These are phyloP conservation scores for Citeromyces matritensis DNA, from an alignment of 805 yeast genomes.

Conservation along the genomic window DNA sequence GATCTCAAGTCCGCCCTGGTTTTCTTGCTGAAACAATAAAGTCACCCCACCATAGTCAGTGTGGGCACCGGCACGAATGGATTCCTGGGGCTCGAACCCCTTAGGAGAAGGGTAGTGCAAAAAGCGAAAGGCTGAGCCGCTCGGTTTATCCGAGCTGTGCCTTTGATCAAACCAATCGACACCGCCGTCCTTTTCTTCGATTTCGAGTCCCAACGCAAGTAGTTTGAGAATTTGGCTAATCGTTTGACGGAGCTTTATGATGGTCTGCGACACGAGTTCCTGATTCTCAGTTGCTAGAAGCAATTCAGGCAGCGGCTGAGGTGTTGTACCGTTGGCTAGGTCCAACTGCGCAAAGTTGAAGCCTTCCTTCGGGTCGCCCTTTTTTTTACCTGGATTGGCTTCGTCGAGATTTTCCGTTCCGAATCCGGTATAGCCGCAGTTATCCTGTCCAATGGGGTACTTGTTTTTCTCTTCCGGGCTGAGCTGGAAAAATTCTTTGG, in stretches of 20 bases:
- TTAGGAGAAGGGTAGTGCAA: slow-evolving; percentile 51
- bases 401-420: slow-evolving; percentile 26
- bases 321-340: slow-evolving; percentile 26
- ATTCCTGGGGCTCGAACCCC: slow-evolving; percentile 26
- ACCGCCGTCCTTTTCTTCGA: slow-evolving; percentile 32
- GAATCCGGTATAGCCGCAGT: slow-evolving; percentile 29
- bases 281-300: slow-evolving; percentile 23
- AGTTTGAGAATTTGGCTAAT: slow-evolving; percentile 21
- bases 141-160: slow-evolving; percentile 29
- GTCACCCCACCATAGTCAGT: slow-evolving; percentile 70
- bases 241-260: slow-evolving; percentile 6
- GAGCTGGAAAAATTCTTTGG: slow-evolving; percentile 21
- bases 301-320: slow-evolving; percentile 29
- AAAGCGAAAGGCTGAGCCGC: slow-evolving; percentile 54
- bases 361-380: slow-evolving; percentile 55
- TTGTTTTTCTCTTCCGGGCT: slow-evolving; percentile 18
- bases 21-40: slow-evolving; percentile 45
- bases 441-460: slow-evolving; percentile 17
- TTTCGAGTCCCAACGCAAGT: slow-evolving; percentile 42
- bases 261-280: slow-evolving; percentile 17
- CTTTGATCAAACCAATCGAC: slow-evolving; percentile 42
- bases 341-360: slow-evolving; percentile 44
- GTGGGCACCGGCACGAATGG: slow-evolving; percentile 66
- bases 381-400: slow-evolving; percentile 14
- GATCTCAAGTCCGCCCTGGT: slow-evolving; percentile 57